Base-by-base conservation (phyloP, 352 stramenopile species). In the Globisporangium alternatum region DNA sequence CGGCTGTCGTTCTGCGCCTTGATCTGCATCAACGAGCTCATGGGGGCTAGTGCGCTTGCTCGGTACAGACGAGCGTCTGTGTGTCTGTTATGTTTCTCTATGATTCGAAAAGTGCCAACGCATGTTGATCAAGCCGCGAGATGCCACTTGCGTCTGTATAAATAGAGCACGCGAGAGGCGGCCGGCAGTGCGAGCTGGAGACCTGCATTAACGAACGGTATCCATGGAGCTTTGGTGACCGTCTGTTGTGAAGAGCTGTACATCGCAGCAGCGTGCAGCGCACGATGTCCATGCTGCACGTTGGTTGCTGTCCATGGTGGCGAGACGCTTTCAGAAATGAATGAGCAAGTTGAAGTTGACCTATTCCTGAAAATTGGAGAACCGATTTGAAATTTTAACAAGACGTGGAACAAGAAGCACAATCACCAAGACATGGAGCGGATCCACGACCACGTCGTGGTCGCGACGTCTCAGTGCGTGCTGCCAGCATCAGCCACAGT, bases 1-100 rank as follows among this genome's bases (percentile, higher is more conserved):
- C 86, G 75, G 48, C 86, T 92, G 57, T 94, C 83, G 53, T 94
- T 94, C 60, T 92, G 83, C 35, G 77, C 83, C 63, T 94, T 94
- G 7, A 94, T 72, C 51, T 92, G 81, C 77, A 91, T 83, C 35
- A 94, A 73, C 56, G 83, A 88, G 69, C 80, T 91, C 86, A 94
- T 94, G 21, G n/a, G 65, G 52, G 54, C 33, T 52, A 17, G 35
- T n/a, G 30, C 25, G 19, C 10, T 30, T 9, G 33, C 13, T 10
- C 8, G 31, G 5, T 37, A 37, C n/a, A 39, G 30, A 17, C 30
- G 21, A 30, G 22, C 45, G 9, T 2, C 8, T 19, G 21, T 19
- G n/a, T 30, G 17, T 2, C 5, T 30, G 45, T n/a, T n/a, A 0
- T 19, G 15, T 19, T 19, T 51, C 19, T 28, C 19, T 28, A 21